These are phyloP conservation scores for Phascolomyces articulosus DNA, from an alignment of 371 early-diverging fungal genomes.

Conservation along the genomic window DNA sequence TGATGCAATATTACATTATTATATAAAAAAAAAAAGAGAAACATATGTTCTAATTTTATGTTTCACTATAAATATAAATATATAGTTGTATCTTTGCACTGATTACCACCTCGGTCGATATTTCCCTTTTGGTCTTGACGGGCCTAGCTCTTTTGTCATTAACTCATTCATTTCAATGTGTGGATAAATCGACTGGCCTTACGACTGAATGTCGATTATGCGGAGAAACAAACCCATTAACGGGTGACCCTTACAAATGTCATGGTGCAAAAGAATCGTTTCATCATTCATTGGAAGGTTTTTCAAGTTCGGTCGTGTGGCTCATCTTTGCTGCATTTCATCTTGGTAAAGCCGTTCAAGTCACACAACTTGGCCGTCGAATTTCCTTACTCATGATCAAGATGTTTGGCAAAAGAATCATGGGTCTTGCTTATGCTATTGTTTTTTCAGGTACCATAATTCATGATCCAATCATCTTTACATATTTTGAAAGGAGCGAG, in stretches of 20 bases:
- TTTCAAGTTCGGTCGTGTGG: slow-evolving; percentile 68
- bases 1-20: too few relatives aligned
- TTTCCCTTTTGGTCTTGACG: slow-evolving; percentile 57
- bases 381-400: slow-evolving; percentile 58
- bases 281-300: slow-evolving; percentile 58
- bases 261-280: slow-evolving; percentile 60
- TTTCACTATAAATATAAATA: too few relatives aligned
- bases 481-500: too few relatives aligned
- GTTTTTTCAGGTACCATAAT: slow-evolving; percentile 47
- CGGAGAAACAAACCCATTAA: slow-evolving; percentile 34
- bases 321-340: slow-evolving; percentile 75
- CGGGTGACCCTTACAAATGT: slow-evolving; percentile 45
- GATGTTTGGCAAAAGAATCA: slow-evolving; percentile 54
- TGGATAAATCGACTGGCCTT: slow-evolving; percentile 46
- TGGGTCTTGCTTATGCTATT: slow-evolving; percentile 67
- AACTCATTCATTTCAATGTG: slow-evolving; percentile 64
- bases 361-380: slow-evolving; percentile 61
- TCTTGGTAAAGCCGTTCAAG: slow-evolving; percentile 67
- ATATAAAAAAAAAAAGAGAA: too few relatives aligned
- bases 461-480: not conserved
- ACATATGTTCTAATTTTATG: too few relatives aligned
- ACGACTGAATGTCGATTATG: slow-evolving; percentile 60
- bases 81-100: slow-evolving; percentile 64
- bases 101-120: slow-evolving; percentile 58
- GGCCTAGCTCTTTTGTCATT: slow-evolving; percentile 56